These are phyloP conservation scores for Metschnikowia shivogae DNA, from an alignment of 805 yeast genomes.

Conservation along the genomic window DNA sequence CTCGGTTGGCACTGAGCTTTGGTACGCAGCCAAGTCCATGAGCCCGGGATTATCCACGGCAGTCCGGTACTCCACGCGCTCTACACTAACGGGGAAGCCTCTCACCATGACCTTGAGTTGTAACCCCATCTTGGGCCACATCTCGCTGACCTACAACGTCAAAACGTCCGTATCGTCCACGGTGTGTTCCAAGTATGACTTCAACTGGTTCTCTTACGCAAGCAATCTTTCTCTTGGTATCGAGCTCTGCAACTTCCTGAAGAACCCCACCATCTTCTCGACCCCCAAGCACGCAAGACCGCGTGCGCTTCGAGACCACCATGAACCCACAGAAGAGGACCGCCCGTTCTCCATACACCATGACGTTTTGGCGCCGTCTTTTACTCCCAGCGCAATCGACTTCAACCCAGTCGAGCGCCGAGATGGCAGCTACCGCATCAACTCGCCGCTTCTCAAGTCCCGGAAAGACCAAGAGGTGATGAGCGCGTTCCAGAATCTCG, in stretches of 20 bases:
- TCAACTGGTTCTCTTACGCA: conserved; percentile 85
- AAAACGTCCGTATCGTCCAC: conserved; percentile 72
- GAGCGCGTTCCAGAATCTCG: conserved; percentile 47
- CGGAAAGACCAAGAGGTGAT: conserved; percentile 30
- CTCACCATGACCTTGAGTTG: conserved; percentile 79
- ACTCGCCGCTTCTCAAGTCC: conserved; percentile 19
- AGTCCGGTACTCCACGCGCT: conserved; percentile 75
- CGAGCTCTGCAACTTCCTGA: conserved; percentile 64
- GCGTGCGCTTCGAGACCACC: background rate
- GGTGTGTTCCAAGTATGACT: conserved; percentile 80
- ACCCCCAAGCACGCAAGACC: background rate
- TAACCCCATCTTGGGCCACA: conserved; percentile 87
- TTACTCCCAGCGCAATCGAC: background rate
- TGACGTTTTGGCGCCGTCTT: conserved; percentile 12
- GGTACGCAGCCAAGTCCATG: conserved; percentile 80
- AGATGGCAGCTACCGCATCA: conserved; percentile 25
- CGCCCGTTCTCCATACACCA: conserved; percentile 11
- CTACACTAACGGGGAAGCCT: conserved; percentile 86
- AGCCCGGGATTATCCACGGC: conserved; percentile 90
- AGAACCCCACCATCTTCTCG: conserved; percentile 5
- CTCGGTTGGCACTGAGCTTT: conserved; percentile 79
- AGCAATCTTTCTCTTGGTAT: conserved; percentile 84
- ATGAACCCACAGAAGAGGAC: background rate
- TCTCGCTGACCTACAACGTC: conserved; percentile 83
- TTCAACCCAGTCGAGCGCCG: conserved; percentile 7